phyloP scores from a whole-genome alignment of 2,329 filamentous ascomycete species.

The Ophiostoma fasciatum region DNA sequence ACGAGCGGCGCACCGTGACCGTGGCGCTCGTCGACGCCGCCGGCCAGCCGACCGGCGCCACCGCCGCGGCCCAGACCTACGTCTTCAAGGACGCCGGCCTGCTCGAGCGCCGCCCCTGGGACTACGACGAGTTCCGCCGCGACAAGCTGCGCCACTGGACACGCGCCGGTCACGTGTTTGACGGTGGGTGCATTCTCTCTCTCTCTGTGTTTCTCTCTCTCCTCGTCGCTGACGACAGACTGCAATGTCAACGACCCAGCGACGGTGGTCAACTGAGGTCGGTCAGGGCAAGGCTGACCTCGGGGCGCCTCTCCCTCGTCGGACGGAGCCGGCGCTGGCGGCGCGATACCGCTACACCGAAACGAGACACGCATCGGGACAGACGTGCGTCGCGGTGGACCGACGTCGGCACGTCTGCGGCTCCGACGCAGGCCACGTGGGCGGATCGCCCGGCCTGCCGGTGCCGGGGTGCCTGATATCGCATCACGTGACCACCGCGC shows the following conservation, averaged over 20 bases:
- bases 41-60: conserved; percentile 15
- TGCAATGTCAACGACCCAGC: conserved; percentile 12
- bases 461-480: too few relatives aligned
- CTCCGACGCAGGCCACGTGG: too few relatives aligned
- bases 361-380: too few relatives aligned
- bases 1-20: conserved; percentile 39
- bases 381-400: too few relatives aligned
- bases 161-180: conserved; percentile 31
- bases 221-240: conserved; percentile 4
- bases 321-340: too few relatives aligned
- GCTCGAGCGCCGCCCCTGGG: conserved; percentile 70
- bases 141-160: conserved; percentile 52
- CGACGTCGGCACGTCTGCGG: too few relatives aligned
- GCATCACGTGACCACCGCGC: too few relatives aligned
- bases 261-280: conserved; percentile 5
- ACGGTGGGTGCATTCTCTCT: conserved; percentile 18
- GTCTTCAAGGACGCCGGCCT: conserved; percentile 36
- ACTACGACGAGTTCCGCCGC: conserved; percentile 66
- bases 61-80: conserved; percentile 46
- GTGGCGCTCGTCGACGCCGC: conserved; percentile 30
- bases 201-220: neutral
- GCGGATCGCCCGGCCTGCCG: too few relatives aligned
- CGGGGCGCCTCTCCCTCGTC: too few relatives aligned
- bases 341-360: too few relatives aligned
- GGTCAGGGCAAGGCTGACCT: too few relatives aligned